Conservation (phyloP, 179 eudicot genomes). For the Beta corolliflora region DNA sequence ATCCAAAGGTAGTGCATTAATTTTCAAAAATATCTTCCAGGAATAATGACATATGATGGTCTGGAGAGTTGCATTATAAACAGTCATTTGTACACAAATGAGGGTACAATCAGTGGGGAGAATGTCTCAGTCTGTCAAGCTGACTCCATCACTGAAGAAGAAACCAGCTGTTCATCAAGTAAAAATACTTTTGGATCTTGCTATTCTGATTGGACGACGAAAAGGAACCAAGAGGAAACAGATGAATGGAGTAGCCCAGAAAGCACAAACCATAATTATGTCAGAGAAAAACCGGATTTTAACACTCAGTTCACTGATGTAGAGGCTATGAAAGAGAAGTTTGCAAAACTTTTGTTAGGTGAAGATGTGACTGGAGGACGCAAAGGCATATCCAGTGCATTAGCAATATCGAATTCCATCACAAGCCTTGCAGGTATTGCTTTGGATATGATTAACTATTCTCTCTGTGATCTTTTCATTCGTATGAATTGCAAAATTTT, state of each 20-base stretch:
- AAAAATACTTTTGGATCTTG: slow-evolving; percentile 59
- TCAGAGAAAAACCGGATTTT: slow-evolving; percentile 45
- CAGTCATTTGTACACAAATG: slow-evolving; percentile 48
- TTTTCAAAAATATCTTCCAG: slow-evolving; percentile 41
- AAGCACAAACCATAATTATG: slow-evolving; percentile 45
- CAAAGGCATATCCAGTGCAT: slow-evolving; percentile 64
- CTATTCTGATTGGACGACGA: slow-evolving; percentile 60
- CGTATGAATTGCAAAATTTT: neutral
- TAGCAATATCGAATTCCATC: slow-evolving; percentile 81
- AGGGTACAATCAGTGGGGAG: slow-evolving; percentile 46
- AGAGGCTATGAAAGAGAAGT: slow-evolving; percentile 75
- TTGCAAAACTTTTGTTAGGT: slow-evolving; percentile 81
- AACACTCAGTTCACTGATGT: slow-evolving; percentile 51
- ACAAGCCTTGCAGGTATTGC: slow-evolving; percentile 74
- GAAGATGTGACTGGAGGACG: slow-evolving; percentile 89
- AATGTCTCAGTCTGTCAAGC: slow-evolving; percentile 38
- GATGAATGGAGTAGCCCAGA: slow-evolving; percentile 54
- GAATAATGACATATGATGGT: slow-evolving; percentile 78
- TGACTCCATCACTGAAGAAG: slow-evolving; percentile 66
- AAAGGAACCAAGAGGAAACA: slow-evolving; percentile 51
- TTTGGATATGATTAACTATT: neutral
- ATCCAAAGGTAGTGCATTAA: neutral
- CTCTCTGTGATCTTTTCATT: neutral
- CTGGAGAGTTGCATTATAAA: slow-evolving; percentile 82
- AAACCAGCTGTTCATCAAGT: slow-evolving; percentile 78